Evolutionary conservation across 768 basidiomycete genomes (phyloP).

Genomic region (Suillus spraguei): DNA sequence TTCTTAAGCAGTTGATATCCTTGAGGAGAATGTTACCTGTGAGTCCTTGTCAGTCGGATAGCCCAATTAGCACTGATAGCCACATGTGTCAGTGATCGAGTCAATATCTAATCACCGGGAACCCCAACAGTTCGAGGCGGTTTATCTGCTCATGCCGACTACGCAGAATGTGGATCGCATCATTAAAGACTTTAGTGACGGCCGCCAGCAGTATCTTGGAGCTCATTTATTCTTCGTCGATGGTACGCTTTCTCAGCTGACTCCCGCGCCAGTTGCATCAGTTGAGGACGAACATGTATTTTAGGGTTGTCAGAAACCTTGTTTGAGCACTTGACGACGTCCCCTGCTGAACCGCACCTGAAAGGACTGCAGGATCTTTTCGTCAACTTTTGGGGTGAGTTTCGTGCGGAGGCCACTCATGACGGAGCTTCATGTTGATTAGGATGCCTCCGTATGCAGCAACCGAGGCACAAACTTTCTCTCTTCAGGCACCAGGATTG

Average conservation of each 20-base stretch:
- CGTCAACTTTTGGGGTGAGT: constrained; percentile 90
- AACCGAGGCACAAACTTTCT: constrained; percentile 85
- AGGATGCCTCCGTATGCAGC: constrained; percentile 46
- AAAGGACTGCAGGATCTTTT: constrained; percentile 82
- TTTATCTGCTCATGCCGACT: constrained; percentile 95
- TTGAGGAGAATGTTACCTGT: constrained; percentile 97
- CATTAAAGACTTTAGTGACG: constrained; percentile 76
- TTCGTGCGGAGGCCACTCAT: neutral
- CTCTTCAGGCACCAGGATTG: constrained; percentile 69
- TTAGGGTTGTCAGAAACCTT: constrained; percentile 78
- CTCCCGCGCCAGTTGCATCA: neutral
- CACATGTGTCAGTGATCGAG: constrained; percentile 74
- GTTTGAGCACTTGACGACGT: constrained; percentile 73
- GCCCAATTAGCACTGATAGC: constrained; percentile 14
- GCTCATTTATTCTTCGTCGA: constrained; percentile 96
- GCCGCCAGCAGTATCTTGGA: constrained; percentile 71
- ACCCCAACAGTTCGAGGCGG: constrained; percentile 86
- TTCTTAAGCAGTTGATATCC: constrained; percentile 93
- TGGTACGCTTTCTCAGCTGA: constrained; percentile 47
- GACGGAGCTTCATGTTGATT: constrained; percentile 15
- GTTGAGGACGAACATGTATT: constrained; percentile 12
- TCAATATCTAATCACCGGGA: constrained; percentile 82
- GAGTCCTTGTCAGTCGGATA: constrained; percentile 36
- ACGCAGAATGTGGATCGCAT: constrained; percentile 91
- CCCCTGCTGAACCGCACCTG: constrained; percentile 78